Conservation (phyloP, 345 rosid genomes). For the Pistacia atlantica region DNA sequence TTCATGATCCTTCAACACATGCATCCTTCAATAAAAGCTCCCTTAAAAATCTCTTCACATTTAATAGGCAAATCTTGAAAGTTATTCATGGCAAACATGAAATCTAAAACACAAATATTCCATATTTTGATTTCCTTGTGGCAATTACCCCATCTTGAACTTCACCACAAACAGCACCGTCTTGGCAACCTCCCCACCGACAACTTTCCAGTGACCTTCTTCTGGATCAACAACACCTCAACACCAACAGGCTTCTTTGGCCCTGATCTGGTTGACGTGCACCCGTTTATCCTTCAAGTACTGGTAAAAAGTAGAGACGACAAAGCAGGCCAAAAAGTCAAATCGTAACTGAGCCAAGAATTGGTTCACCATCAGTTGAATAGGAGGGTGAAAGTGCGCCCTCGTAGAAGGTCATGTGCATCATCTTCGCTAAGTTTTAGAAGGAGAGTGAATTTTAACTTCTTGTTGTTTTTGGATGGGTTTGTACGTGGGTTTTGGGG, state of each 20-base stretch:
- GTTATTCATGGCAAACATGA: too few relatives aligned
- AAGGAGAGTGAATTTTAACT: slow-evolving; percentile 54
- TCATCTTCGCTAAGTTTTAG: too few relatives aligned
- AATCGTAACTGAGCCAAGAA: slow-evolving; percentile 59
- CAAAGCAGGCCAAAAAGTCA: slow-evolving; percentile 69
- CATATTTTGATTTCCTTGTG: too few relatives aligned
- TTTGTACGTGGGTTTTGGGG: too few relatives aligned
- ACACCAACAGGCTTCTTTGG: slow-evolving; percentile 14
- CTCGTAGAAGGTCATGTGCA: slow-evolving; percentile 71
- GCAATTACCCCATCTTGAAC: slow-evolving; percentile 58
- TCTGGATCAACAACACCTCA: slow-evolving; percentile 17
- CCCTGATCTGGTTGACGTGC: slow-evolving; percentile 35
- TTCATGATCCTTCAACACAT: too few relatives aligned
- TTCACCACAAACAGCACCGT: slow-evolving; percentile 61
- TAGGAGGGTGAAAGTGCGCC: slow-evolving; percentile 60
- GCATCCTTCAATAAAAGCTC: too few relatives aligned
- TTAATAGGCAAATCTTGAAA: too few relatives aligned
- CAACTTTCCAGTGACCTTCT: not conserved
- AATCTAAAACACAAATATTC: too few relatives aligned
- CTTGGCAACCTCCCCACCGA: slow-evolving; percentile 36
- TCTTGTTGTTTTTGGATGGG: too few relatives aligned
- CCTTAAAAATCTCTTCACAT: too few relatives aligned
- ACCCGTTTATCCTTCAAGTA: slow-evolving; percentile 62
- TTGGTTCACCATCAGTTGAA: slow-evolving; percentile 69
- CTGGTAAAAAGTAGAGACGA: slow-evolving; percentile 64